Evolutionary conservation across 2,329 filamentous ascomycete species (phyloP).

Genomic region (Alternaria conjuncta): DNA sequence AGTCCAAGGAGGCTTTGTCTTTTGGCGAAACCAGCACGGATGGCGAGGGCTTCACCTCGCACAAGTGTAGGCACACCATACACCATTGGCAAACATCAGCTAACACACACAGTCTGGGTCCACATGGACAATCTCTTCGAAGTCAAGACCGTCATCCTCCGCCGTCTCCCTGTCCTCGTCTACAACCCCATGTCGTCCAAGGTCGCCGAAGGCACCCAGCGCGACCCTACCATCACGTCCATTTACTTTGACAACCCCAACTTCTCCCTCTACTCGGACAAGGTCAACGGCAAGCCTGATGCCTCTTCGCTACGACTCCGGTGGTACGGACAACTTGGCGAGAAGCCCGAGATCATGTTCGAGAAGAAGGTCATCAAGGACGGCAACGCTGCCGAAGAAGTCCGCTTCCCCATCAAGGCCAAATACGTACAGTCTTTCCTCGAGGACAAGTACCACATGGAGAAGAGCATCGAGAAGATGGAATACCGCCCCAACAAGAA

Average conservation of each 20-base stretch:
- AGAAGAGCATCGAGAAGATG: conserved; percentile 88
- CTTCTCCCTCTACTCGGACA: conserved; percentile 85
- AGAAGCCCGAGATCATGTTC: conserved; percentile 79
- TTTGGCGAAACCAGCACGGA: conserved; percentile 51
- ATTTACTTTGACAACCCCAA: conserved; percentile 92
- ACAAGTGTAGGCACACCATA: conserved; percentile 71
- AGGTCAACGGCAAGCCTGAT: conserved; percentile 76
- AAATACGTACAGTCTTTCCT: conserved; percentile 92
- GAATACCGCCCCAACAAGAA: conserved; percentile 74
- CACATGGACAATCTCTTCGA: conserved; percentile 95
- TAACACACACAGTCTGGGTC: conserved; percentile 76
- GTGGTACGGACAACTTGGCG: conserved; percentile 86
- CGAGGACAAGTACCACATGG: conserved; percentile 85
- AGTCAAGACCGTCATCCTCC: conserved; percentile 93
- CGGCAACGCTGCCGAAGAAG: conserved; percentile 78
- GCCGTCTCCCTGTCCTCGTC: conserved; percentile 86
- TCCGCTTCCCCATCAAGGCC: conserved; percentile 84
- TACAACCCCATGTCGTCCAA: conserved; percentile 90
- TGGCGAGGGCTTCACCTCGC: conserved; percentile 76
- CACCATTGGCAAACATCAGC: conserved; percentile 9
- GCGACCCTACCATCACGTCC: conserved; percentile 89
- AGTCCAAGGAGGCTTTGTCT: conserved; percentile 52
- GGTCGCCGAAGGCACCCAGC: conserved; percentile 75
- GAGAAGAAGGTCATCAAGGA: conserved; percentile 88
- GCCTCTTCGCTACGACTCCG: conserved; percentile 84